phyloP scores from a whole-genome alignment of 2,329 filamentous ascomycete genomes.

The Davidsoniella australis region DNA sequence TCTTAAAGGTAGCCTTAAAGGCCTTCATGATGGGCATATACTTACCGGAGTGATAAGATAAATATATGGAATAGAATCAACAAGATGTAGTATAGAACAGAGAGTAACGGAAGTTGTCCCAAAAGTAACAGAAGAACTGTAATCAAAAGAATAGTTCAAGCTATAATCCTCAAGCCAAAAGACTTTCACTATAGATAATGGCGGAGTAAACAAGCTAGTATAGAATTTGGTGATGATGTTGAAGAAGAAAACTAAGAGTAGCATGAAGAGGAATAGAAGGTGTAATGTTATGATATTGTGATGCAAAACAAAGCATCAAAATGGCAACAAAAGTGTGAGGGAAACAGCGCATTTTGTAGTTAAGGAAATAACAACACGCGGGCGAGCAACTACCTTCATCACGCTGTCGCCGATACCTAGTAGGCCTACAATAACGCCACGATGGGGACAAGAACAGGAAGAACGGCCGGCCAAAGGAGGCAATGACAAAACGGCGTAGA shows the following conservation, averaged over 20 bases:
- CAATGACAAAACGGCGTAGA: not conserved
- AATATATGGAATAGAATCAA: no score
- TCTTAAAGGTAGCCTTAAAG: slow-evolving; percentile 12
- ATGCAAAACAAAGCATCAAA: not conserved
- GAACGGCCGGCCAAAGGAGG: not conserved
- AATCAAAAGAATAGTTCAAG: not conserved
- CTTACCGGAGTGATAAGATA: no score
- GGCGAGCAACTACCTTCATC: not conserved
- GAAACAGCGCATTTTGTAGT: slow-evolving; percentile 2
- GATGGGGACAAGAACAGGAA: no score
- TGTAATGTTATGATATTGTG: not conserved
- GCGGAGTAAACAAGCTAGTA: no score
- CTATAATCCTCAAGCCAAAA: not conserved
- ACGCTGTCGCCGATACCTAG: no score
- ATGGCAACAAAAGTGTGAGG: not conserved
- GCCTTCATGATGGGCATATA: slow-evolving; percentile 7
- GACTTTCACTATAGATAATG: no score
- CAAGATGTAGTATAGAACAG: no score
- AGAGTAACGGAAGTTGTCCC: no score
- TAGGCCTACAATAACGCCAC: not conserved
- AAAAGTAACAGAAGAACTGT: not conserved
- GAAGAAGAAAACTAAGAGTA: not conserved
- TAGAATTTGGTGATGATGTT: no score
- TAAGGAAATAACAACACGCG: not conserved
- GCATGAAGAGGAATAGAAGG: no score